phyloP scores from a whole-genome alignment of 768 basidiomycete species.

The Tricholoma flavovirens region DNA sequence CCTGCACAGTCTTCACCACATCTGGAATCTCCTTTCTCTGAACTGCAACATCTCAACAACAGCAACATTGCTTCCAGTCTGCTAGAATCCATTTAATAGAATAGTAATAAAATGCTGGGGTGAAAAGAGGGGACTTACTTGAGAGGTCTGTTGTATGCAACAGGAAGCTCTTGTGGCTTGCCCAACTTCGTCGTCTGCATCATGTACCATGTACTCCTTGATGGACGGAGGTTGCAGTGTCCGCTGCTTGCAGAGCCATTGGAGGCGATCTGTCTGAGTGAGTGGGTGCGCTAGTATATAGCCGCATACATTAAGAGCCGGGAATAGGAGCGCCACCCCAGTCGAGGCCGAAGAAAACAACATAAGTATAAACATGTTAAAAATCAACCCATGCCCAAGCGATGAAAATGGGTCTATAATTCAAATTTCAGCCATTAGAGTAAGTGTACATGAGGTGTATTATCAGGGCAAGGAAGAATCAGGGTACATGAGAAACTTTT shows the following conservation, averaged over 20 bases:
- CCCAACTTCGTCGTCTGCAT: constrained; percentile 47
- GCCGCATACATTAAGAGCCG: constrained; percentile 62
- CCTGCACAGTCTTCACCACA: constrained; percentile 75
- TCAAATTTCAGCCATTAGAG: too few relatives aligned
- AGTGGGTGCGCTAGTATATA: background rate
- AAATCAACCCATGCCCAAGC: too few relatives aligned
- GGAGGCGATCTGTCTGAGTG: constrained; percentile 57
- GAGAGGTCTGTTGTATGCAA: constrained; percentile 45
- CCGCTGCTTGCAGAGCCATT: constrained; percentile 70
- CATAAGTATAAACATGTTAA: too few relatives aligned
- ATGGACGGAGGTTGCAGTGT: constrained; percentile 53
- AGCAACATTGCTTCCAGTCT: constrained; percentile 53
- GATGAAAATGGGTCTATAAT: too few relatives aligned
- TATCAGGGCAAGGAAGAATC: too few relatives aligned
- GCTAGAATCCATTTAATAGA: constrained; percentile 52
- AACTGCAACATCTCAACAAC: constrained; percentile 62
- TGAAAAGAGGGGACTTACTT: constrained; percentile 29
- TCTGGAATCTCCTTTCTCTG: constrained; percentile 69
- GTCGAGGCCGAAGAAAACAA: too few relatives aligned
- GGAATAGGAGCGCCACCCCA: too few relatives aligned
- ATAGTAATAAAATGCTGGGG: background rate
- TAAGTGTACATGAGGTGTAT: too few relatives aligned
- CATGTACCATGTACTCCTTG: constrained; percentile 54
- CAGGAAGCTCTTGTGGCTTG: constrained; percentile 44
- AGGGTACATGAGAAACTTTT: too few relatives aligned